These are phyloP conservation scores for Trichoderma sp. DNA, from an alignment of 2,329 filamentous ascomycete species.

Conservation along the genomic window DNA sequence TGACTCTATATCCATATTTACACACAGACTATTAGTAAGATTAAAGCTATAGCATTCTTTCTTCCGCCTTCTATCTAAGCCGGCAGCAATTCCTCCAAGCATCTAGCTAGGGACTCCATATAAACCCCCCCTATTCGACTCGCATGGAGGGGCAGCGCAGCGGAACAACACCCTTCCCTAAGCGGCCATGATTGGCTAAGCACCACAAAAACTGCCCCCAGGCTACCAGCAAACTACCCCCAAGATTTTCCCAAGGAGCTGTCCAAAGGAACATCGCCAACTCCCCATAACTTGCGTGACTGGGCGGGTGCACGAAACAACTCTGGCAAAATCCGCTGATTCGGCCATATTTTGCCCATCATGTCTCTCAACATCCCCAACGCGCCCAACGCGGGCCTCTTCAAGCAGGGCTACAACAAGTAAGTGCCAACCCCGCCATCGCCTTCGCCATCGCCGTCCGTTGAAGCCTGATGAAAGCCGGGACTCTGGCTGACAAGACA, in stretches of 20 bases:
- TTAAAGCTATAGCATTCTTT: neutral
- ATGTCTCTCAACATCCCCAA: constrained; percentile 98
- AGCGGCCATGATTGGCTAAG: constrained; percentile 24
- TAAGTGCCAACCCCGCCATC: constrained; percentile 50
- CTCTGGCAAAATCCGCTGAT: neutral
- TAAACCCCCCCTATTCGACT: neutral
- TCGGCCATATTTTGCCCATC: constrained; percentile 29
- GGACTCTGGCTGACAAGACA: constrained; percentile 24
- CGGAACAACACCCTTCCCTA: constrained; percentile 25
- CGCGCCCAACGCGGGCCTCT: constrained; percentile 88
- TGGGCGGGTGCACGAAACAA: constrained; percentile 7
- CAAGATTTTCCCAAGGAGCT: constrained; percentile 30
- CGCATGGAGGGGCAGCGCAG: constrained; percentile 21
- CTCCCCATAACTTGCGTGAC: constrained; percentile 16
- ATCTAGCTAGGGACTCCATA: neutral
- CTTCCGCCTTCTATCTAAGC: neutral
- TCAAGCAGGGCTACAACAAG: constrained; percentile 97
- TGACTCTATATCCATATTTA: neutral
- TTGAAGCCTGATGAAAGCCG: constrained; percentile 8
- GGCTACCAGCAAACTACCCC: constrained; percentile 24
- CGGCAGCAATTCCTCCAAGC: neutral
- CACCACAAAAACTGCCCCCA: constrained; percentile 13
- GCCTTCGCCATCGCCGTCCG: neutral
- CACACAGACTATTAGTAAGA: neutral
- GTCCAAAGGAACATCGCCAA: constrained; percentile 14